These are phyloP conservation scores for Paramarasmius palmivorus DNA, from an alignment of 1,284 basidiomycete species.

Conservation along the genomic window DNA sequence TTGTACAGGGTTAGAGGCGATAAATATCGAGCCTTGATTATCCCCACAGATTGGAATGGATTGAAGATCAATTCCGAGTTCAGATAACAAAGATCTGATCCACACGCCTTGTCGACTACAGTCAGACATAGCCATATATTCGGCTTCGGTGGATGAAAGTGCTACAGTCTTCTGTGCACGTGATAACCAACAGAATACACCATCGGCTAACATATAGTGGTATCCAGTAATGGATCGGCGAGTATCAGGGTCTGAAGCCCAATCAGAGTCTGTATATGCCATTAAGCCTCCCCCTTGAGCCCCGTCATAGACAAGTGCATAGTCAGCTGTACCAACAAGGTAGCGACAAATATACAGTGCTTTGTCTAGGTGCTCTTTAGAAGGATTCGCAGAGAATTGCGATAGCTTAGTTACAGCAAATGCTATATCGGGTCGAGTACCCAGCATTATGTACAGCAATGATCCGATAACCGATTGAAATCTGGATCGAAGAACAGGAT, in stretches of 20 bases:
- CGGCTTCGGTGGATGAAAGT: constrained; percentile 31
- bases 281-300: neutral
- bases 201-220: constrained; percentile 20
- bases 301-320: constrained; percentile 23
- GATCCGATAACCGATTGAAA: constrained; percentile 29
- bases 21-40: constrained; percentile 35
- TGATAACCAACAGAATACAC: constrained; percentile 25
- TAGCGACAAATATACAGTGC: constrained; percentile 25
- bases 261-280: constrained; percentile 28
- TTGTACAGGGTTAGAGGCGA: constrained; percentile 29
- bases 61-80: constrained; percentile 18
- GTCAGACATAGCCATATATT: constrained; percentile 31
- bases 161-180: constrained; percentile 26
- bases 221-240: constrained; percentile 23
- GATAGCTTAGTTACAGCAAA: constrained; percentile 24
- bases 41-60: constrained; percentile 27
- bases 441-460: constrained; percentile 30
- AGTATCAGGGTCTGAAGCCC: constrained; percentile 19
- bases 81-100: constrained; percentile 16
- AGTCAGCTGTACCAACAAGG: constrained; percentile 21
- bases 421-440: constrained; percentile 32
- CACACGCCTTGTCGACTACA: constrained; percentile 18
- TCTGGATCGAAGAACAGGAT: constrained; percentile 7
- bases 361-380: constrained; percentile 20
- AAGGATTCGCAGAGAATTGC: constrained; percentile 23